Evolutionary conservation across 768 basidiomycete genomes (phyloP), one percentile per base, ranked within the genome.

Genomic region (Holtermanniella nyarrowii): DNA sequence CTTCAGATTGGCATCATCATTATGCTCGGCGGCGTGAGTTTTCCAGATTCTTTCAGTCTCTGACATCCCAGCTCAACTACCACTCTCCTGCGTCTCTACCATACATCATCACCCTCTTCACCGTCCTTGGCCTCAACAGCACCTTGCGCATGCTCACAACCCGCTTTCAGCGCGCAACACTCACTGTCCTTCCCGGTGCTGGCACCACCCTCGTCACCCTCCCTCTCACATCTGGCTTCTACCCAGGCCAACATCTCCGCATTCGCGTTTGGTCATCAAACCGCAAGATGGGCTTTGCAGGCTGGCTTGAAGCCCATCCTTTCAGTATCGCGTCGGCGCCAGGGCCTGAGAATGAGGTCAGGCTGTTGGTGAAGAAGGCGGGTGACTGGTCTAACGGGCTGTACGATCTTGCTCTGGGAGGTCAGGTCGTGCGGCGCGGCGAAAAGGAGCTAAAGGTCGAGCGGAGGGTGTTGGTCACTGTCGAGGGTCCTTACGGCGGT

Each of bases 61-160:
- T 16, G 21, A 12, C 22, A 26, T 22, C 42, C 1, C 7, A 53
- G 52, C 55, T 59, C 25, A 59, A 59, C 45, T 59, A 59, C 52
- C 58, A 59, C 46, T 59, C 60, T 20, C 50, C 44, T 23, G 49
- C 49, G 26, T 51, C 56, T 21, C 45, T 62, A 22, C 61, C 61
- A 1, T 62, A 57, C 49, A 48, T 62, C 7, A 37, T 59, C 14
- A 51, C 56, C 24, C 50, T 59, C 42, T 52, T 54, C 44, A 40
- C 37, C 12, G 42, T 55, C 11, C 44, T 59, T 1, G 45, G 54
- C 42, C 37, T 57, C 52, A 62, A 59, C 49, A 57, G 43, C 22
- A 24, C 52, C 21, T 56, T 57, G 42, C 58, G 61, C 16, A 48
- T 53, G 23, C 4, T 59, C 26, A 57, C 61, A 11, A 55, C 53